Percentiles rank a stretch among this genome's conserved stretches.
Evolutionary conservation across 495 filamentous ascomycete genomes (phyloP).

Genomic region (Hamigera avellanea): DNA sequence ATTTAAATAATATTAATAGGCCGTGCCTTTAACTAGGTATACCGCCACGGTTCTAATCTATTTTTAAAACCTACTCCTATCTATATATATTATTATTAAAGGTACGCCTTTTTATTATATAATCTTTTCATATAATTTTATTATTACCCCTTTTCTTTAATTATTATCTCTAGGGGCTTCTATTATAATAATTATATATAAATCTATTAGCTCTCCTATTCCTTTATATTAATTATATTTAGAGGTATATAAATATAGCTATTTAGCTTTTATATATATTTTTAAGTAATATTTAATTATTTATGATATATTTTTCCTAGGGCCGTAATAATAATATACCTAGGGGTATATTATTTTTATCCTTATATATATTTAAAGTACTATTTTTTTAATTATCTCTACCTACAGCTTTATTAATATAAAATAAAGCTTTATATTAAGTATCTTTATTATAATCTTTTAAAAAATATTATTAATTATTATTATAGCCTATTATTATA

Average conservation of each 20-base stretch:
- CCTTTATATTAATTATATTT: not conserved
- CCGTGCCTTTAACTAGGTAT: too few relatives aligned
- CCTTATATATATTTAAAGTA: not conserved
- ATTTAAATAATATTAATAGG: too few relatives aligned
- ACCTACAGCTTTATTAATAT: slow-evolving; percentile 5
- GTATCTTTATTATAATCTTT: not conserved
- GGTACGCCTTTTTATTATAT: too few relatives aligned
- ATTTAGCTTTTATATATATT: not conserved
- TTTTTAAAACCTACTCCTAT: too few relatives aligned
- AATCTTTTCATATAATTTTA: too few relatives aligned
- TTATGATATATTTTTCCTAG: not conserved
- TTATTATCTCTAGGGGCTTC: not conserved
- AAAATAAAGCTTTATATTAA: slow-evolving; percentile 7
- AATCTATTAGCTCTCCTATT: slow-evolving; percentile 3
- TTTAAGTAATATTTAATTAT: not conserved
- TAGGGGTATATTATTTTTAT: not conserved
- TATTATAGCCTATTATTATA: slow-evolving; percentile 4
- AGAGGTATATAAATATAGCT: slow-evolving; percentile 1
- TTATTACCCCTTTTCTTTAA: not conserved
- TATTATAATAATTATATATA: not conserved
- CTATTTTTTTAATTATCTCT: slow-evolving; percentile 6
- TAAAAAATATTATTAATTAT: slow-evolving; percentile 7
- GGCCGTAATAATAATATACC: too few relatives aligned
- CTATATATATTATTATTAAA: too few relatives aligned
- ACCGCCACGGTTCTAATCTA: too few relatives aligned